Evolutionary conservation across 768 basidiomycete genomes (phyloP), one percentile per base, ranked within the genome.

Genomic region (Mycena kentingensis): DNA sequence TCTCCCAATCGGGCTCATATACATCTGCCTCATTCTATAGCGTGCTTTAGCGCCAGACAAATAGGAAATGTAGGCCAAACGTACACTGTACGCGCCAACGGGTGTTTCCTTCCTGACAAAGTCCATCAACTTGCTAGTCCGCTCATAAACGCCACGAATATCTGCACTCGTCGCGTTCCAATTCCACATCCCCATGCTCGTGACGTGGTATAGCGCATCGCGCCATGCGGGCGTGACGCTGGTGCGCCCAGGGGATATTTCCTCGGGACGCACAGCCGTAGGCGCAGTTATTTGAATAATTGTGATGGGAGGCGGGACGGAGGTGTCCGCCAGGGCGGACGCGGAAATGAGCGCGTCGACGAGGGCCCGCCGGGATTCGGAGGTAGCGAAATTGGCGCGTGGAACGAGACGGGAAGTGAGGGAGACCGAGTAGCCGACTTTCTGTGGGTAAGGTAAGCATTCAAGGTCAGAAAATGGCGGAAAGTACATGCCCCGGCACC

Each of bases 11-110:
- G 12, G 75, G 74, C 52, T 79, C 77, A 46, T 78, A 70, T 8
- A 77, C 73, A 57, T 78, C 78, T 1, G 77, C 75, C 54, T 79
- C 78, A 48, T 78, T 79, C 77, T 77, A 52, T 18, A 6, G 13
- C 3, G 35, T 15, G 24, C 27, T 21, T 46, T 41, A 58, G 12
- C 25, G 16, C 24, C 22, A 51, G 18, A 22, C 10, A 31, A 16
- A 11, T 28, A 34, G 34, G 18, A 29, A 13, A 54, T 25, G 24
- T 10, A 51, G 35, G 42, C 19, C 22, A 13, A 13, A 67, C 72
- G 53, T 46, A 78, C 77, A 49, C 71, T 46, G 62, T 79, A 79
- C 22, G 79, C 75, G 38, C 72, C 76, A 61, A 69, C 73, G 3
- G 72, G 75, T 12, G 77, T 77, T 26, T 79, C 68, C 52, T 48